Conservation (phyloP, 2,329 filamentous ascomycete species). For the Hirsutella rhossiliensis region DNA sequence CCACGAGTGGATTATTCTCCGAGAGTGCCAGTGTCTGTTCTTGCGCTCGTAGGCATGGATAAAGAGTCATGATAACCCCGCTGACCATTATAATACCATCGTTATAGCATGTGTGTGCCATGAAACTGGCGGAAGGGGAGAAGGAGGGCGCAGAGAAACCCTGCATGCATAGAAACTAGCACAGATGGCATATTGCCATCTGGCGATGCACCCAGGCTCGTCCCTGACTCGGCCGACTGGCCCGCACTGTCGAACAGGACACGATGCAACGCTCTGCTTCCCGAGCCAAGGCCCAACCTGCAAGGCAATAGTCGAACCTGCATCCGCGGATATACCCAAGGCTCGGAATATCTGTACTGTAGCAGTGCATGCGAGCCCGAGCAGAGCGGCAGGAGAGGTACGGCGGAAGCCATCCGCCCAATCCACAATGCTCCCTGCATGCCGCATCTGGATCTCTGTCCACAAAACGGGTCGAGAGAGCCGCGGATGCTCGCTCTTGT, state of each 20-base stretch:
- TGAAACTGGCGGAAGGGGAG: neutral
- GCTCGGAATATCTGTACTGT: neutral
- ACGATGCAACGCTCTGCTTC: neutral
- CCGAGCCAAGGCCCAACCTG: neutral
- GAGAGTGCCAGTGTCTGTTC: too few relatives aligned
- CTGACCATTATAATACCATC: neutral
- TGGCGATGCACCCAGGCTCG: neutral
- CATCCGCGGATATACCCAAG: neutral
- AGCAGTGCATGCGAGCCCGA: neutral
- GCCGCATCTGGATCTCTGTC: too few relatives aligned
- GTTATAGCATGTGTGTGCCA: neutral
- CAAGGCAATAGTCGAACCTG: neutral
- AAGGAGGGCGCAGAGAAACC: neutral
- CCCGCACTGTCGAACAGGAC: neutral
- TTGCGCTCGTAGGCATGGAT: too few relatives aligned
- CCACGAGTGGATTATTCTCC: too few relatives aligned
- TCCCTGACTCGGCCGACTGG: neutral
- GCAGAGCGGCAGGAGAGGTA: neutral
- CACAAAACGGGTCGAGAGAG: too few relatives aligned
- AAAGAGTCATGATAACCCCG: too few relatives aligned
- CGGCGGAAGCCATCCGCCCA: too few relatives aligned
- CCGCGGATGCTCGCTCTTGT: too few relatives aligned
- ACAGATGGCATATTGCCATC: neutral
- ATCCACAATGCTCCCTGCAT: too few relatives aligned
- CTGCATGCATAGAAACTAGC: neutral